Evolutionary conservation across 148 eudicot species (phyloP).

Genomic region (Euryodendron excelsum): DNA sequence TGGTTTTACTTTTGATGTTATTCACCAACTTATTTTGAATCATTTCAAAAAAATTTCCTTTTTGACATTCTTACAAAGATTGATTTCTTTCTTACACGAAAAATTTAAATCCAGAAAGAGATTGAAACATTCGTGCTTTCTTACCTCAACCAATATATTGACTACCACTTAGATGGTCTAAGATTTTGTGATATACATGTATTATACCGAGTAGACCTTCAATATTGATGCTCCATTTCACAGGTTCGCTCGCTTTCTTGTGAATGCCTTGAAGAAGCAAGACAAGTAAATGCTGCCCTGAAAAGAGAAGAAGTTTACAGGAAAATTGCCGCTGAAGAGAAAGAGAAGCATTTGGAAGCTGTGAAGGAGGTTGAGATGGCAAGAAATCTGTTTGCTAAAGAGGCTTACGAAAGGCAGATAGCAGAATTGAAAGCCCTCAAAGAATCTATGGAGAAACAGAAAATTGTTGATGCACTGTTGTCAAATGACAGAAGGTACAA

Average conservation of each 20-base stretch:
- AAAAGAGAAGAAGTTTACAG: conserved; percentile 54
- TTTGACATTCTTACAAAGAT: background rate
- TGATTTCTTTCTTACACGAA: background rate
- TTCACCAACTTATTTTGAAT: background rate
- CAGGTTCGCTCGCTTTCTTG: conserved; percentile 63
- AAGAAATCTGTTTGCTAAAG: conserved; percentile 46
- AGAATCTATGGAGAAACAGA: conserved; percentile 56
- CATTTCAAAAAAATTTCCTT: background rate
- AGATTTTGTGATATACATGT: background rate
- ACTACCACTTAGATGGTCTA: background rate
- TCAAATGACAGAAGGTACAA: conserved; percentile 53
- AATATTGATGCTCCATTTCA: conserved; percentile 7
- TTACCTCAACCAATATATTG: background rate
- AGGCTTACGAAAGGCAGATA: conserved; percentile 56
- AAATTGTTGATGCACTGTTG: conserved; percentile 53
- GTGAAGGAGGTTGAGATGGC: conserved; percentile 59
- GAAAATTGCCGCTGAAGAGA: conserved; percentile 63
- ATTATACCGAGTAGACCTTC: background rate
- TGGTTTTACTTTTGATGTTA: background rate
- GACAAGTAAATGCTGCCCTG: conserved; percentile 53
- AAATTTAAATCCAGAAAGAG: background rate
- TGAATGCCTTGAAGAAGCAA: conserved; percentile 57
- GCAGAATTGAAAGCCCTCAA: conserved; percentile 56
- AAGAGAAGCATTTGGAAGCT: conserved; percentile 55
- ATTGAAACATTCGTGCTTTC: background rate